These are phyloP conservation scores for Pythium biforme DNA, from an alignment of 352 stramenopile genomes.

Conservation along the genomic window DNA sequence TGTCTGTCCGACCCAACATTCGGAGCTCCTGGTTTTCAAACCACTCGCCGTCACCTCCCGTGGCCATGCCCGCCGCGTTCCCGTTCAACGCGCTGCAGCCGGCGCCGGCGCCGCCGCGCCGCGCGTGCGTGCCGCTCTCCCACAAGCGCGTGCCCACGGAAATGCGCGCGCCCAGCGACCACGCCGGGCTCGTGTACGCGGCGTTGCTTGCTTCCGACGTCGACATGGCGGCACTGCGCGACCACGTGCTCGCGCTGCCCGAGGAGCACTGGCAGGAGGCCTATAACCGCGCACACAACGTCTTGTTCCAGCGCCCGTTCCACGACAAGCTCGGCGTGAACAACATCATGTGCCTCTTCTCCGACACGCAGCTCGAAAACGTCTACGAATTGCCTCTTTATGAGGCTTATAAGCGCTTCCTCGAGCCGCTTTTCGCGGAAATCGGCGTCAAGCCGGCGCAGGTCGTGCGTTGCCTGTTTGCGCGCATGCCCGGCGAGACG, in stretches of 20 bases:
- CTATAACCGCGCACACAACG: slow-evolving; percentile 66
- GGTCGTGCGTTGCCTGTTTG: slow-evolving; percentile 92
- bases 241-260: slow-evolving; percentile 37
- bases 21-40: not conserved
- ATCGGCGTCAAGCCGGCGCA: slow-evolving; percentile 45
- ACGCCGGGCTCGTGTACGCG: slow-evolving; percentile 37
- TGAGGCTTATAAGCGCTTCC: slow-evolving; percentile 36
- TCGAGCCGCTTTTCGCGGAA: slow-evolving; percentile 77
- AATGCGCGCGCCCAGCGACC: slow-evolving; percentile 41
- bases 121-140: slow-evolving; percentile 40
- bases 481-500: slow-evolving; percentile 89
- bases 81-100: slow-evolving; percentile 27
- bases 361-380: slow-evolving; percentile 93
- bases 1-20: not conserved
- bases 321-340: slow-evolving; percentile 95
- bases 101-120: slow-evolving; percentile 38
- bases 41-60: not conserved
- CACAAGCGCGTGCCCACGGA: slow-evolving; percentile 59
- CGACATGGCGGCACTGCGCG: slow-evolving; percentile 39
- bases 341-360: slow-evolving; percentile 96
- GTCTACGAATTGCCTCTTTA: slow-evolving; percentile 93
- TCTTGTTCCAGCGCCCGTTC: slow-evolving; percentile 86
- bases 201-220: slow-evolving; percentile 40
- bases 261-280: slow-evolving; percentile 39
- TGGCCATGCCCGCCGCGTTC: slow-evolving; percentile 1